Base-by-base conservation (phyloP, 805 yeast species). In the Saccharomycopsis malanga region DNA sequence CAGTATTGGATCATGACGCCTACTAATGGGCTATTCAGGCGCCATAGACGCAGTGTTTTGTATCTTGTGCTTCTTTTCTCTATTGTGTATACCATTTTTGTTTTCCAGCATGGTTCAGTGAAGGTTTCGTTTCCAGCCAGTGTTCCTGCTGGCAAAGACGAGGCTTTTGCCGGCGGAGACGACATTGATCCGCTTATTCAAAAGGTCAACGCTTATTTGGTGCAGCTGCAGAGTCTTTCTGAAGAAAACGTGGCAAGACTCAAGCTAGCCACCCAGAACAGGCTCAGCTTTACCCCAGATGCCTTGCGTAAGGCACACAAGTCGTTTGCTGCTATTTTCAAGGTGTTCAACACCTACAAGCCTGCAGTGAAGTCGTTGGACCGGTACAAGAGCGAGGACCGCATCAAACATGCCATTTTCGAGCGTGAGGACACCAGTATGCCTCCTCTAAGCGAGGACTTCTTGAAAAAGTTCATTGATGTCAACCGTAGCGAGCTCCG, bases 371-470 rank as follows among this genome's bases (percentile, higher is more conserved):
- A 61, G 0, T 61, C 65, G 21, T 61, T 81, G 39, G 65, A 65
- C 23, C 62, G 61, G 5, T 79, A 77, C 58, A 63, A 63, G 24
- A 62, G 72, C 9, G 65, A 67, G 2, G 68, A 73, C 9, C 61
- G 79, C 49, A 74, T 76, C 22, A 74, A 72, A 53, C 79, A 75
- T 54, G 80, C 81, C 1, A 70, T 78, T 22, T 78, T 74, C 56
- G 76, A 66, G 49, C 62, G 60, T 3, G 60, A 56, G 35, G 61
- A 55, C 27, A 63, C 63, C 20, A 22, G 25, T 22, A n/a, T 18
- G 3, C 72, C 70, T 0, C 59, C 72, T 0, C 70, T 79, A 56
- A 69, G 79, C 5, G 84, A 80, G 53, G 65, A 70, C 15, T 79
- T 74, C 58, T 63, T 81, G 32, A 61, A 68, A 2, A 59, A 67